Conservation (phyloP, 1,284 basidiomycete genomes). For the Puccinia coronata region DNA sequence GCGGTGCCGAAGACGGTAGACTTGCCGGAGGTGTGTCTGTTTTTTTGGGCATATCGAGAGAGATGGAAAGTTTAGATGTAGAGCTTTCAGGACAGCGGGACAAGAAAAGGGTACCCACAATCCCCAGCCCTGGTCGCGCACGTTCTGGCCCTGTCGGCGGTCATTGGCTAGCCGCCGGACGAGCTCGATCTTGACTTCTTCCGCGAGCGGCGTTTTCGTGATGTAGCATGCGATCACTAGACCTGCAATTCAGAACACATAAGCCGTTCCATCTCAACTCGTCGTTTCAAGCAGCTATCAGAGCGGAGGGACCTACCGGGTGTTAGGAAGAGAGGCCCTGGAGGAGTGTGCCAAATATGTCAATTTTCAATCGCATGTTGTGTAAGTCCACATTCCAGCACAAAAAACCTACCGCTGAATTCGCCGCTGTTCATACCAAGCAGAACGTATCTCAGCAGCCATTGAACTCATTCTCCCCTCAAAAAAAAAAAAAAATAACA, state of each 20-base stretch:
- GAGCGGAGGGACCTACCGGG: slow-evolving; percentile 38
- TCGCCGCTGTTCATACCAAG: slow-evolving; percentile 50
- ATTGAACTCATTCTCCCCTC: background rate
- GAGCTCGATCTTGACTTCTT: slow-evolving; percentile 36
- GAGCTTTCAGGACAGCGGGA: background rate
- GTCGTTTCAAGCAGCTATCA: background rate
- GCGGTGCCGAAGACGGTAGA: slow-evolving; percentile 94
- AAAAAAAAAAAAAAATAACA: too few species aligned
- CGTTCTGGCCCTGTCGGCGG: slow-evolving; percentile 63
- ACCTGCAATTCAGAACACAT: background rate
- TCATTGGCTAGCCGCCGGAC: slow-evolving; percentile 66
- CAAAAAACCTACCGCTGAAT: slow-evolving; percentile 64
- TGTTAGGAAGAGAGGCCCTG: slow-evolving; percentile 50
- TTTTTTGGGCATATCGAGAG: slow-evolving; percentile 10
- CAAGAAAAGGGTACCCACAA: slow-evolving; percentile 67
- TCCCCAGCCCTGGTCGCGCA: slow-evolving; percentile 87
- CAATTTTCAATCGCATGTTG: slow-evolving; percentile 60
- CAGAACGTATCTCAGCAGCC: background rate
- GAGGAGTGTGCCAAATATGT: slow-evolving; percentile 59
- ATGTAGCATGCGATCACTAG: slow-evolving; percentile 44
- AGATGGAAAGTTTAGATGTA: too few species aligned
- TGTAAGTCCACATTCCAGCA: background rate
- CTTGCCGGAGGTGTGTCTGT: slow-evolving; percentile 85
- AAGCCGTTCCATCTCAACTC: background rate
- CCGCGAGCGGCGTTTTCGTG: slow-evolving; percentile 28